Evolutionary conservation across 352 stramenopile species (phyloP).

Genomic region (Globisporangium sylvaticum): DNA sequence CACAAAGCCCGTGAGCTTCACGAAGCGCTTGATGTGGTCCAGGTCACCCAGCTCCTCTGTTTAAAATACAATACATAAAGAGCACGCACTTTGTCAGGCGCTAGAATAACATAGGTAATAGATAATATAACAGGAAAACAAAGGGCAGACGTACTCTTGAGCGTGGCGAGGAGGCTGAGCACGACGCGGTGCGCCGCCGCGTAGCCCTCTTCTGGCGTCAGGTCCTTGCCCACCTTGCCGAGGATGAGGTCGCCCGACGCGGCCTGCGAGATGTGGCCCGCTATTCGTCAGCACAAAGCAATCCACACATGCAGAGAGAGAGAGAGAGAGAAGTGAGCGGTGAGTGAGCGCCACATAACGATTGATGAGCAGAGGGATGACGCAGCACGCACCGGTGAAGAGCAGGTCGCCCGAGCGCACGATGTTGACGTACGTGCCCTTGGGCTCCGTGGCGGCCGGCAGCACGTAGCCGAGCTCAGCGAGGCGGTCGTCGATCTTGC

Average conservation of each 20-base stretch:
- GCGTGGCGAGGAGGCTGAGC: conserved; percentile 81
- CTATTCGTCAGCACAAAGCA: too few species aligned
- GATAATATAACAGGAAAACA: neutral
- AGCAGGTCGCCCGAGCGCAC: conserved; percentile 67
- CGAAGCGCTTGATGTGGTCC: conserved; percentile 83
- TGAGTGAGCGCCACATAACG: too few species aligned
- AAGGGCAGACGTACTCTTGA: conserved; percentile 54
- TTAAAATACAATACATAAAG: neutral
- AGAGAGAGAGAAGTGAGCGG: too few species aligned
- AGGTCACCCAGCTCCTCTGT: conserved; percentile 74
- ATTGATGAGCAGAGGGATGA: too few species aligned
- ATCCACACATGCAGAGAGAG: too few species aligned
- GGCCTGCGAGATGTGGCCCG: conserved; percentile 61
- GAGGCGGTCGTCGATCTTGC: conserved; percentile 57
- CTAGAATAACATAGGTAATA: neutral
- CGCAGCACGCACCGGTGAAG: conserved; percentile 44
- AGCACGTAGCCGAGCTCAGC: conserved; percentile 64
- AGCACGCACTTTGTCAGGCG: neutral
- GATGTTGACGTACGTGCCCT: conserved; percentile 65
- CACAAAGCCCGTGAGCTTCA: conserved; percentile 94
- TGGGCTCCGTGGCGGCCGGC: conserved; percentile 49
- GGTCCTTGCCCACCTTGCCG: conserved; percentile 77
- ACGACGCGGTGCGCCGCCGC: conserved; percentile 71
- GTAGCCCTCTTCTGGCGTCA: conserved; percentile 83
- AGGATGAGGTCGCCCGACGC: conserved; percentile 55